Conservation (phyloP, 495 filamentous ascomycete genomes). For the Aspergillus incahuasiensis region DNA sequence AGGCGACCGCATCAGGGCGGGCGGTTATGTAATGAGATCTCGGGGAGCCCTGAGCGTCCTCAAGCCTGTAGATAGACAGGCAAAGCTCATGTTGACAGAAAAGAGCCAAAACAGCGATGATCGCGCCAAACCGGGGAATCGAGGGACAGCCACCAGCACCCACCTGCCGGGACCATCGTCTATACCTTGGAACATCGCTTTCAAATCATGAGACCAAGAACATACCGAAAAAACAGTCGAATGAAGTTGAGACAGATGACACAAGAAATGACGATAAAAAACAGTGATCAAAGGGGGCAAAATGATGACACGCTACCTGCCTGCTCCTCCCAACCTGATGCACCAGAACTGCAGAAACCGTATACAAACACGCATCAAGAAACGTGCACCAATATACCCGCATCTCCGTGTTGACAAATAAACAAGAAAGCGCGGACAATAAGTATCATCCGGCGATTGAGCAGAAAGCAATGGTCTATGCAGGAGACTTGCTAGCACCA, state of each 20-base stretch:
- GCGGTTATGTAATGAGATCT: conserved; percentile 25
- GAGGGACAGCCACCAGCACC: conserved; percentile 38
- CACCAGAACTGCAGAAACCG: conserved; percentile 47
- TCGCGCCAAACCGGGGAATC: conserved; percentile 32
- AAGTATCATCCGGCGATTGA: conserved; percentile 12
- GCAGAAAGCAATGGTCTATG: conserved; percentile 23
- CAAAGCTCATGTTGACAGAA: conserved; percentile 25
- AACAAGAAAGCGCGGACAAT: conserved; percentile 4
- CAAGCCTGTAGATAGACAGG: conserved; percentile 27
- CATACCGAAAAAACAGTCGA: conserved; percentile 24
- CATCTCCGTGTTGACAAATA: conserved; percentile 37
- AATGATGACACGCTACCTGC: conserved; percentile 44
- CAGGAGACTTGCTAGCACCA: conserved; percentile 46
- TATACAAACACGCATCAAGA: conserved; percentile 53
- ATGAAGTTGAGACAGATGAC: conserved; percentile 27
- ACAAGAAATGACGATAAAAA: conserved; percentile 22
- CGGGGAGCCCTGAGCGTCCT: conserved; percentile 13
- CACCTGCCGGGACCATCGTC: conserved; percentile 28
- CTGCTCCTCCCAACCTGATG: conserved; percentile 50
- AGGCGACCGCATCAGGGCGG: conserved; percentile 23
- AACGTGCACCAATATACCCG: conserved; percentile 59
- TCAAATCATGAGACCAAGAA: conserved; percentile 30
- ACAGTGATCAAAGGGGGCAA: conserved; percentile 31
- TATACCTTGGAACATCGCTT: conserved; percentile 33
- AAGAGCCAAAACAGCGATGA: conserved; percentile 31